Evolutionary conservation across 2,329 filamentous ascomycete species (phyloP).

Genomic region (Verticillium zaregamsianum): DNA sequence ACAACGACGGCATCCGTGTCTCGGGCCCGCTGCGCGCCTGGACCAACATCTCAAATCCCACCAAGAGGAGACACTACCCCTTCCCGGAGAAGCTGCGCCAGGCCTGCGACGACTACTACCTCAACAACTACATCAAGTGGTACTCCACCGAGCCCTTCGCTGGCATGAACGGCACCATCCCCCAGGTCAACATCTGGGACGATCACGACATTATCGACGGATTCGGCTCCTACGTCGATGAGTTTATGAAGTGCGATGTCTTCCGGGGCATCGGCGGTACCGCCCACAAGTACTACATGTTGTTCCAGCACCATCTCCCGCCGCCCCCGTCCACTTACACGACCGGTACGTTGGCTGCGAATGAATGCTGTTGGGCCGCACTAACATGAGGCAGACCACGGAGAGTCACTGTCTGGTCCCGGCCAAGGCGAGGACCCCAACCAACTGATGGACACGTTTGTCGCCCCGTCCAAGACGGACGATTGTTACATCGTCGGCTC

Average conservation of each 20-base stretch:
- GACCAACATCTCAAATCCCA: slow-evolving; percentile 78
- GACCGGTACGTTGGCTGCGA: slow-evolving; percentile 49
- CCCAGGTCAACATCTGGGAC: slow-evolving; percentile 97
- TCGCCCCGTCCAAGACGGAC: slow-evolving; percentile 53
- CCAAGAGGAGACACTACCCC: slow-evolving; percentile 72
- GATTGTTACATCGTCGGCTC: slow-evolving; percentile 73
- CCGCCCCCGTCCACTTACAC: slow-evolving; percentile 85
- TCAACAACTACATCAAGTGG: slow-evolving; percentile 83
- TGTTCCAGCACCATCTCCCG: slow-evolving; percentile 92
- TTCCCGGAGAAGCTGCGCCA: slow-evolving; percentile 77
- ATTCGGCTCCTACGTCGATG: slow-evolving; percentile 88
- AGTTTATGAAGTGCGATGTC: slow-evolving; percentile 89
- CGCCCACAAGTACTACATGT: slow-evolving; percentile 96
- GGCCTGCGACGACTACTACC: slow-evolving; percentile 85
- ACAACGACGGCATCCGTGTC: slow-evolving; percentile 90
- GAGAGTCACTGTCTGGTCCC: slow-evolving; percentile 9
- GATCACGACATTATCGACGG: slow-evolving; percentile 94
- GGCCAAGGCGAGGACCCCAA: slow-evolving; percentile 58
- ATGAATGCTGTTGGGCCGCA: slow-evolving; percentile 18
- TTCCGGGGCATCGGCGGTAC: slow-evolving; percentile 89
- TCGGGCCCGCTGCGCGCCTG: slow-evolving; percentile 76
- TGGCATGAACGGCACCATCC: slow-evolving; percentile 82
- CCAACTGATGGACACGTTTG: slow-evolving; percentile 72
- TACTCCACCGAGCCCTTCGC: slow-evolving; percentile 80
- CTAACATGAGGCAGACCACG: slow-evolving; percentile 41